Evolutionary conservation across 495 filamentous ascomycete species (phyloP).

Genomic region (Sordaria brevicollis): DNA sequence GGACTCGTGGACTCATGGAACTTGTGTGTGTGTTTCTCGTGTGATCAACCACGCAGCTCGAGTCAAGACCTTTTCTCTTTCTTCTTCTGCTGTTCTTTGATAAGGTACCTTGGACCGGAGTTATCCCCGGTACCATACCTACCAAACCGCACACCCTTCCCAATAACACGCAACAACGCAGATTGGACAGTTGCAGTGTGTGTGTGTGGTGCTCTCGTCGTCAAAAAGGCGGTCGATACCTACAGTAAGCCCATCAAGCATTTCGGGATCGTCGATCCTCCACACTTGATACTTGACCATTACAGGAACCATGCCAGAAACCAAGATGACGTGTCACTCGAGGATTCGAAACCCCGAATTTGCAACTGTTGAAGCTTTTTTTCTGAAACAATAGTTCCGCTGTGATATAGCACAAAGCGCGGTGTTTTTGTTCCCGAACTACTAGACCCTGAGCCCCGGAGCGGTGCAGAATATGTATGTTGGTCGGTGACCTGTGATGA

Average conservation of each 20-base stretch:
- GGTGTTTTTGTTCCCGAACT: too few relatives aligned
- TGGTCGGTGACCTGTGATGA: neutral
- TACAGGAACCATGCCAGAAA: neutral
- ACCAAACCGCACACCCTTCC: too few relatives aligned
- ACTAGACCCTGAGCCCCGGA: too few relatives aligned
- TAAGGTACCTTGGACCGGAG: neutral
- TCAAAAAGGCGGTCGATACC: neutral
- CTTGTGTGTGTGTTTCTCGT: too few relatives aligned
- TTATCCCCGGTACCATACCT: neutral
- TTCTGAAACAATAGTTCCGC: too few relatives aligned
- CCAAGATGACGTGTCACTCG: neutral
- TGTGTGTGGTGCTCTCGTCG: neutral
- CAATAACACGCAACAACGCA: too few relatives aligned
- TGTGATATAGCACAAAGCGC: too few relatives aligned
- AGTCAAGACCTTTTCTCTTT: neutral
- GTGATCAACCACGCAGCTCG: too few relatives aligned
- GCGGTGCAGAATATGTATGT: too few relatives aligned
- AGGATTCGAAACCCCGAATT: neutral
- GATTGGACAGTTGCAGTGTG: neutral
- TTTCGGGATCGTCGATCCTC: neutral
- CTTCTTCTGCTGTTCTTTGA: neutral
- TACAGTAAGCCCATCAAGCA: too few relatives aligned
- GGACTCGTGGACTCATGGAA: neutral
- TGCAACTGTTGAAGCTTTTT: too few relatives aligned
- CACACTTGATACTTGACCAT: neutral